Evolutionary conservation across 164 flowering plant genomes (phyloP), one percentile per base, ranked within the genome.

Genomic region (Pachysandra terminalis): DNA sequence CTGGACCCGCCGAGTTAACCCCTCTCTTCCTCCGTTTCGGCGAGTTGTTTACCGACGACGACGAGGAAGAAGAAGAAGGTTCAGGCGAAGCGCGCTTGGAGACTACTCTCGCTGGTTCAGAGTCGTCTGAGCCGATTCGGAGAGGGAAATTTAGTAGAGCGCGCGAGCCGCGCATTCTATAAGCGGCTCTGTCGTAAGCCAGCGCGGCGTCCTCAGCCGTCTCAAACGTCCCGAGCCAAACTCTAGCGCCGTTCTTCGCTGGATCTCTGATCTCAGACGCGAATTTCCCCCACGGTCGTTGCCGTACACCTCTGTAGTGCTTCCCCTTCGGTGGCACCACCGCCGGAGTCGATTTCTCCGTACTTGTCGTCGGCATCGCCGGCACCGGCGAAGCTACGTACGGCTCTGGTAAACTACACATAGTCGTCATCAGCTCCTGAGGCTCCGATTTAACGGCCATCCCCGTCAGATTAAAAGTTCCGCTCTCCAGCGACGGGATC

Each of bases 191-290:
- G 28, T 80, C 85, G 63, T 82, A 82, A 49, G 85, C 84, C 67
- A 77, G 27, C 0, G 84, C 84, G 4, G 84, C 84, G 45, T 77
- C 84, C 72, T 81, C 84, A 10, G 82, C 84, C 15, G 84, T 81
- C 55, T 79, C 79, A 52, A 74, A 81, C 12, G 84, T 81, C 19
- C 84, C 84, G 24, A 81, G 79, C 84, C 84, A 81, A 53, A 81
- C 84, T 24, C 84, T 49, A 1, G 84, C 84, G 19, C 84, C 84
- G 70, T 77, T 81, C 75, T 74, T 81, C 22, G 84, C 82, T 49
- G 84, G 84, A 61, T 79, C 84, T 7, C 82, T 67, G 9, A 81
- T 81, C 73, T 81, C 84, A 16, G 84, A 77, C 15, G 82, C 84
- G 55, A 66, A 81, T 32, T 79, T 81, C 27, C 84, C 84, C 84